Evolutionary conservation across 2,329 filamentous ascomycete genomes (phyloP).

Genomic region (Arthrobotrys megalospora): DNA sequence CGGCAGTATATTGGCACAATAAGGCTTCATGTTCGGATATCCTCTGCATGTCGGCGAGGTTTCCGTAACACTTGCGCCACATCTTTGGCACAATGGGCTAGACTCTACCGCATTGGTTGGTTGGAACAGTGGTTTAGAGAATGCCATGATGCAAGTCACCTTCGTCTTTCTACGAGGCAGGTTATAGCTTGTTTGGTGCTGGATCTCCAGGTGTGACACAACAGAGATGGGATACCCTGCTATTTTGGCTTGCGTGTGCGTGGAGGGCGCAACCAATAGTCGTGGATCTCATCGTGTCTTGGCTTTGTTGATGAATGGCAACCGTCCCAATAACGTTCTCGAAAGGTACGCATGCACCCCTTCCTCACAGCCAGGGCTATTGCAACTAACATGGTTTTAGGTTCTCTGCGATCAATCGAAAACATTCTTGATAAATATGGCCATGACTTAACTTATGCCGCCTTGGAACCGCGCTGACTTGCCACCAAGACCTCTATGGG

Average conservation of each 20-base stretch:
- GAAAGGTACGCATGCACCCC: conserved; percentile 16
- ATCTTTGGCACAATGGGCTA: neutral
- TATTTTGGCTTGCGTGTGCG: conserved; percentile 5
- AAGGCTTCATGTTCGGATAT: conserved; percentile 6
- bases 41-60: conserved; percentile 34
- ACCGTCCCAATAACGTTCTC: conserved; percentile 19
- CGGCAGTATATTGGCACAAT: conserved; percentile 4
- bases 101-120: conserved; percentile 13
- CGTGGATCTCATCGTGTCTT: conserved; percentile 9
- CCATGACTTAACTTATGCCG: conserved; percentile 20
- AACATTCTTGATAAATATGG: neutral
- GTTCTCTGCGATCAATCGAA: conserved; percentile 24
- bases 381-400: conserved; percentile 3
- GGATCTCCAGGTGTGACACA: conserved; percentile 38
- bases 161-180: conserved; percentile 17
- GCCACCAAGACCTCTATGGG: conserved; percentile 14
- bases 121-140: conserved; percentile 18
- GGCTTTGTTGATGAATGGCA: conserved; percentile 33
- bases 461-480: conserved; percentile 37
- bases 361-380: neutral
- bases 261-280: conserved; percentile 13
- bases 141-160: conserved; percentile 30
- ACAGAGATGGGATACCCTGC: neutral
- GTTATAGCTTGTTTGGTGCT: conserved; percentile 39
- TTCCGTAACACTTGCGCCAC: conserved; percentile 3